phyloP scores from a whole-genome alignment of 176 grass and related monocot genomes.

The Oryza officinalis region DNA sequence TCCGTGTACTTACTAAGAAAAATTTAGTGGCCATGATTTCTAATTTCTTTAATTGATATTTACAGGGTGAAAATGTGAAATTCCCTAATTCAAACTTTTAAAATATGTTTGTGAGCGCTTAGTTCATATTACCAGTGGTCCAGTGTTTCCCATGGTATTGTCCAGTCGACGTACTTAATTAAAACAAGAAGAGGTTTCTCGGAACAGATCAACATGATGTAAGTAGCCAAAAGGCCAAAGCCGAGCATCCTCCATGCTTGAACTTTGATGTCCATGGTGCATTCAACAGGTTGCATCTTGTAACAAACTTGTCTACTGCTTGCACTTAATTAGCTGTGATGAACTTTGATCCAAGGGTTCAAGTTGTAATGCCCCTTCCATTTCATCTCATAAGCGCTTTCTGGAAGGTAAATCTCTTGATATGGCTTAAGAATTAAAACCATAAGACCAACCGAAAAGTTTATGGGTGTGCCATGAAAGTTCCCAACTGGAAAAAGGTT shows the following conservation, averaged over 20 bases:
- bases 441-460: too few relatives aligned
- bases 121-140: too few relatives aligned
- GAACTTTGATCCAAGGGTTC: not conserved
- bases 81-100: not conserved
- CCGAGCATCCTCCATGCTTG: too few relatives aligned
- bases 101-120: not conserved
- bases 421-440: not conserved
- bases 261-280: too few relatives aligned
- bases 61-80: not conserved
- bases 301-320: not conserved
- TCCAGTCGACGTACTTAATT: too few relatives aligned
- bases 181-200: too few relatives aligned
- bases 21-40: not conserved
- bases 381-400: not conserved
- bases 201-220: too few relatives aligned
- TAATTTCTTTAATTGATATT: too few relatives aligned
- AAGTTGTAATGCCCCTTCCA: not conserved
- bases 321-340: not conserved
- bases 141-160: too few relatives aligned
- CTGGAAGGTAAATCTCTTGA: not conserved
- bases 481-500: not conserved
- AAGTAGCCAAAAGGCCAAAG: too few relatives aligned
- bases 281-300: not conserved
- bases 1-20: not conserved
- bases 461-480: too few relatives aligned